Evolutionary conservation across 129 eudicot species (phyloP).

Genomic region (Ambrosia trifida): DNA sequence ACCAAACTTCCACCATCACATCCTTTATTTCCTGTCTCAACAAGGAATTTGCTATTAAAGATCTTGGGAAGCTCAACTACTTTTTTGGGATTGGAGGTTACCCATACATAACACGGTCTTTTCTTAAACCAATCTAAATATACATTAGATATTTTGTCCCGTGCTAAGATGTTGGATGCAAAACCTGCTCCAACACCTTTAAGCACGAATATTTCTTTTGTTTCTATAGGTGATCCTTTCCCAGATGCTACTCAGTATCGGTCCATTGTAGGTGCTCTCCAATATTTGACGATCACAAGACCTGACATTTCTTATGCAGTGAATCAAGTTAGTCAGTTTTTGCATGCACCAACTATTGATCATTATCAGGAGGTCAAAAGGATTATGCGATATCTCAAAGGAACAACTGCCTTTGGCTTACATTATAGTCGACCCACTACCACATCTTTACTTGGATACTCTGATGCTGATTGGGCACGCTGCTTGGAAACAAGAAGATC

Average conservation of each 20-base stretch:
- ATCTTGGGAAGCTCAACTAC: not conserved
- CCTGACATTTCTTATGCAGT: not conserved
- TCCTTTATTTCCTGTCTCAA: not conserved
- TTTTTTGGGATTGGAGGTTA: not conserved
- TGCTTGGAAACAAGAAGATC: no score
- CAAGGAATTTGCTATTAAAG: not conserved
- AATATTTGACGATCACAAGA: not conserved
- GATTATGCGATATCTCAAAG: not conserved
- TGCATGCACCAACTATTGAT: not conserved
- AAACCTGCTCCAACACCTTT: not conserved
- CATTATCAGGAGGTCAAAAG: not conserved
- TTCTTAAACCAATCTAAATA: no score
- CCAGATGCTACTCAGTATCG: not conserved
- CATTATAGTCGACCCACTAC: no score
- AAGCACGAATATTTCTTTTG: not conserved
- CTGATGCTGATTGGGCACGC: no score
- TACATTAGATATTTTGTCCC: no score
- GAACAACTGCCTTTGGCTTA: not conserved
- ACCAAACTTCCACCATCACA: not conserved
- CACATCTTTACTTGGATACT: no score
- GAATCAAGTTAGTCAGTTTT: not conserved
- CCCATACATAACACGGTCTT: no score
- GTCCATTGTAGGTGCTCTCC: not conserved
- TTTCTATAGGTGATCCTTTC: no score
- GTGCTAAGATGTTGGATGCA: no score